phyloP scores from a whole-genome alignment of 1,284 basidiomycete species.

The Ustilago sp. region DNA sequence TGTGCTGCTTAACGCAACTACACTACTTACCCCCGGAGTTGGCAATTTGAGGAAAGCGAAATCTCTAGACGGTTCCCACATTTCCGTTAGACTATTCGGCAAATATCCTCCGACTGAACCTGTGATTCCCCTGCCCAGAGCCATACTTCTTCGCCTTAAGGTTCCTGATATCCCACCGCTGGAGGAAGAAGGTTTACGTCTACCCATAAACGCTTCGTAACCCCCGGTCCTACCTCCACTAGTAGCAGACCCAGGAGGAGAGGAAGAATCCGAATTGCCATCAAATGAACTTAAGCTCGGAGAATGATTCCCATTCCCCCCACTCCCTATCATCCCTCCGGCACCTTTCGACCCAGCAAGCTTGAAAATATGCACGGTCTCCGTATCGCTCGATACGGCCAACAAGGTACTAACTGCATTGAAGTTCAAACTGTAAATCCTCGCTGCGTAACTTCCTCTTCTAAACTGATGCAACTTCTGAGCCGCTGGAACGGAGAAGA shows the following conservation, averaged over 20 bases:
- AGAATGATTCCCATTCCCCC: slow-evolving; percentile 10
- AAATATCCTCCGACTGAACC: slow-evolving; percentile 86
- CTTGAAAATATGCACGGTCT: slow-evolving; percentile 97
- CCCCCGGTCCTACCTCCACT: slow-evolving; percentile 52
- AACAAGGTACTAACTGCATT: slow-evolving; percentile 85
- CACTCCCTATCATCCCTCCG: background rate
- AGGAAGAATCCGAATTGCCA: slow-evolving; percentile 21
- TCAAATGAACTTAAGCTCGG: slow-evolving; percentile 23
- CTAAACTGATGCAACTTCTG: slow-evolving; percentile 96
- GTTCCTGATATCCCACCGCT: slow-evolving; percentile 17
- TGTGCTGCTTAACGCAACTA: slow-evolving; percentile 72
- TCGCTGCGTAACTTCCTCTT: slow-evolving; percentile 84
- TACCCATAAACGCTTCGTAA: slow-evolving; percentile 70
- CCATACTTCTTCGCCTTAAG: slow-evolving; percentile 75
- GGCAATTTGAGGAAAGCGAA: slow-evolving; percentile 93
- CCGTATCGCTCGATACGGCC: slow-evolving; percentile 90
- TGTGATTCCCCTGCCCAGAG: slow-evolving; percentile 51
- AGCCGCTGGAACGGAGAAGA: slow-evolving; percentile 89
- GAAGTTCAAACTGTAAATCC: slow-evolving; percentile 92
- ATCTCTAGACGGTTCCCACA: slow-evolving; percentile 96
- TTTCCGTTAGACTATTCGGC: slow-evolving; percentile 88
- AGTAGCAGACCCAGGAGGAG: slow-evolving; percentile 25
- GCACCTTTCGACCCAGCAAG: slow-evolving; percentile 71
- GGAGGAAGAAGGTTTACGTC: slow-evolving; percentile 27
- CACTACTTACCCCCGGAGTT: slow-evolving; percentile 75